A percentile compares a stretch with the other conserved stretches of the same genome.
Conservation (phyloP, 73 alveolate species). For the Symbiodinium natans region DNA sequence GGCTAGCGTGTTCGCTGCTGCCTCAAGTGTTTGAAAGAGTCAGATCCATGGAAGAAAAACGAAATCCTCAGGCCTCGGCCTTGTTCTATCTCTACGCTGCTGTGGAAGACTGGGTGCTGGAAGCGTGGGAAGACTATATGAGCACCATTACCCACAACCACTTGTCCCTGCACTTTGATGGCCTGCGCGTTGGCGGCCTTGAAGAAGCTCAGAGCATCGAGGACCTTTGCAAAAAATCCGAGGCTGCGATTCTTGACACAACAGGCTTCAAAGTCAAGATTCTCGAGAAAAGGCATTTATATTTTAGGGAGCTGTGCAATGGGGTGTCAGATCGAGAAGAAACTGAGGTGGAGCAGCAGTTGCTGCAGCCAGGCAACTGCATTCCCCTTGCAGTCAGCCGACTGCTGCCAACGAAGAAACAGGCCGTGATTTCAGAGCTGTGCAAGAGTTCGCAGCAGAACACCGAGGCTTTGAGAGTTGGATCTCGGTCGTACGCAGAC, state of each 20-base stretch:
- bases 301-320: neutral
- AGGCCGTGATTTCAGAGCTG: neutral
- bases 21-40: neutral
- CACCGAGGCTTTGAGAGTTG: neutral
- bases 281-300: neutral
- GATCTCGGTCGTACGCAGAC: neutral
- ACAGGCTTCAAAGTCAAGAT: neutral
- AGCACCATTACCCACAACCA: neutral
- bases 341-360: neutral
- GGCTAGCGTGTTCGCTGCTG: too few relatives aligned
- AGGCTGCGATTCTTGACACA: neutral
- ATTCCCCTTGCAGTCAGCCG: neutral
- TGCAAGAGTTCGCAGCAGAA: neutral
- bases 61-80: neutral
- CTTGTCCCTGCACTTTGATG: neutral
- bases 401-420: neutral
- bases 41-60: neutral
- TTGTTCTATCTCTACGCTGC: neutral
- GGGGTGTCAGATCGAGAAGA: neutral
- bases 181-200: neutral
- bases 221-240: neutral
- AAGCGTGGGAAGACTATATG: neutral
- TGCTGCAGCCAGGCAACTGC: neutral
- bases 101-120: neutral
- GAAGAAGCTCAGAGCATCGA: neutral